Percentiles rank a stretch among this genome's conserved stretches.
phyloP scores from a whole-genome alignment of 257 asterid species.

The Solanum dulcamara region DNA sequence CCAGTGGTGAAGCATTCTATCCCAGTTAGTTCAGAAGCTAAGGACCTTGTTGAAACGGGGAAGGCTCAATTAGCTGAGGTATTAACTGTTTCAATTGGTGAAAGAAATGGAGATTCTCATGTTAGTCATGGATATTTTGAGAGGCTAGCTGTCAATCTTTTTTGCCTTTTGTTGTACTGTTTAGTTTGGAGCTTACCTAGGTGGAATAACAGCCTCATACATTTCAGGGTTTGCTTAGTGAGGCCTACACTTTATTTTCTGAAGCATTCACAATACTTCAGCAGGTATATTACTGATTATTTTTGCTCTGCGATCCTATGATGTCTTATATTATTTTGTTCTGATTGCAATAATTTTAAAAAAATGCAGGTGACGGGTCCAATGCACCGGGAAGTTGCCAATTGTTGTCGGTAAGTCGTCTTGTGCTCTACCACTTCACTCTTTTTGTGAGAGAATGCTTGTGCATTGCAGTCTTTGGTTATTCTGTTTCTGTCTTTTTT shows the following conservation, averaged over 20 bases:
- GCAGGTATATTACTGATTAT: constrained; percentile 40
- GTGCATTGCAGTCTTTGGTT: background rate
- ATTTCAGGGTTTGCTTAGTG: constrained; percentile 73
- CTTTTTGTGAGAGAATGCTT: background rate
- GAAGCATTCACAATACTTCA: constrained; percentile 93
- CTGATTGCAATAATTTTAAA: background rate
- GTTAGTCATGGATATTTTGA: background rate
- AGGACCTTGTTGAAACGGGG: constrained; percentile 88
- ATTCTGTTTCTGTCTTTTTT: background rate
- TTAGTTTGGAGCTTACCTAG: background rate
- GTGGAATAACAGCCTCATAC: background rate
- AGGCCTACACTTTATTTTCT: constrained; percentile 71
- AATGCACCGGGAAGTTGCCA: constrained; percentile 98
- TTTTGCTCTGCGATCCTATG: background rate
- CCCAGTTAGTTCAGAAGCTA: constrained; percentile 91
- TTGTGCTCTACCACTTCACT: background rate
- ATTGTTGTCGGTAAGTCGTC: constrained; percentile 80
- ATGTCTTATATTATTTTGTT: background rate
- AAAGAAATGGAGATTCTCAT: background rate
- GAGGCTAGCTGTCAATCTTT: background rate
- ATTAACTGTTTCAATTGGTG: constrained; percentile 1
- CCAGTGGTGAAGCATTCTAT: constrained; percentile 96
- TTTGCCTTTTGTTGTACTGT: background rate
- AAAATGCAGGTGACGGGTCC: constrained; percentile 94
- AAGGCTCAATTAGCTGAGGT: constrained; percentile 95